Base-by-base conservation (phyloP, 202 grass and related monocot genomes). In the Zoysia matrella region DNA sequence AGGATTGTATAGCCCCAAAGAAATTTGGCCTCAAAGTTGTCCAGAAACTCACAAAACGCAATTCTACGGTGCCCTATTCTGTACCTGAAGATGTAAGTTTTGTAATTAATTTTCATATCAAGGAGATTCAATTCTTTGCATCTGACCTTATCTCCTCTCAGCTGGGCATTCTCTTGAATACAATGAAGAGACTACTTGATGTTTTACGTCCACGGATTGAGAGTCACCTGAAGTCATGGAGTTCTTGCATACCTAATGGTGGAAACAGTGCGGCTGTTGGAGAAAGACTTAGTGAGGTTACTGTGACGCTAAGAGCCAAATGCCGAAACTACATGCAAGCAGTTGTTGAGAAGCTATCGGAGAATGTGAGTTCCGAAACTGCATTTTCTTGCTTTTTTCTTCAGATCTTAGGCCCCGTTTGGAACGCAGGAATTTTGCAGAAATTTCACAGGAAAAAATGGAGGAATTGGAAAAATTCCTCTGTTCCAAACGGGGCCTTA, bases 291-390 rank as follows among this genome's bases (percentile, higher is more conserved):
- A 94, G 87, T 74, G 96, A 99, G 84, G 89, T 91, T 68, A 88
- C 89, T 56, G 96, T 99, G 64, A 89, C 91, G 48, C 57, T 99
- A 82, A 99, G 91, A 80, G 86, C 96, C 12, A 99, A 99, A 71
- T 99, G 94, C 78, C 92, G 96, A 74, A 99, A 94, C 73, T 96
- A 36, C 30, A 36, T 36, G 30, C 30, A 36, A 36, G 30, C 30
- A 36, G 30, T 36, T 36, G 30, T 36, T 54, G 92, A 99, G 85
- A 99, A 99, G 73, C 89, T 99, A 11, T 80, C 88, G 11, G 93
- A 99, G 75, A 99, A 99, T 80, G 96, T 96, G 77, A 92, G 96
- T 84, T 75, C 30, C 30, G 1, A 36, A 36, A 36, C 30, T 1
- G 30, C 53, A 16, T 57, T 40, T 62, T 72, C 44, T 45, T 58